Percentiles rank a stretch among this genome's conserved stretches.
Conservation (phyloP, 352 stramenopile genomes). For the Stramenopiles sp. region DNA sequence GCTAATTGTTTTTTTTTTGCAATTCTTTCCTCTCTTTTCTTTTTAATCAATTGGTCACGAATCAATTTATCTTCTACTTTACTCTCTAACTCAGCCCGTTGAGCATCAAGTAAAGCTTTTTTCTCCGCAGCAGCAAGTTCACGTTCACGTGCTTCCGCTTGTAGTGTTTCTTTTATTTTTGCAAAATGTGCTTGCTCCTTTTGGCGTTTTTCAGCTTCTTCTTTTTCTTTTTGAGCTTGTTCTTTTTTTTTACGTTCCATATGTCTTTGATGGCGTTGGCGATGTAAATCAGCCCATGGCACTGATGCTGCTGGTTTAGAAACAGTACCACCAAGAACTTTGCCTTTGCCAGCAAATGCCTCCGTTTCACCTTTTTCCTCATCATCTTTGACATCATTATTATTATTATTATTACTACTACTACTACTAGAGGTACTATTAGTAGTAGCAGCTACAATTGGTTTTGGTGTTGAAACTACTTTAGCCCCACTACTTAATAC, state of each 20-base stretch:
- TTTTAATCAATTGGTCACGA: not conserved
- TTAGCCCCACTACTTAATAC: not conserved
- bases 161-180: not conserved
- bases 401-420: not conserved
- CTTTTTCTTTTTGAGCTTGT: not conserved
- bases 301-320: not conserved
- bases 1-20: not conserved
- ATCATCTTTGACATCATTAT: not conserved
- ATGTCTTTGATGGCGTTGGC: not conserved
- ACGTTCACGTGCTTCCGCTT: not conserved
- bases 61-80: slow-evolving; percentile 4
- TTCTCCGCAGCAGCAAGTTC: not conserved
- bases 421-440: no score
- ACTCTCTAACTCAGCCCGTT: not conserved
- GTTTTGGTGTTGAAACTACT: not conserved
- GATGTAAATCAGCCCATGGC: slow-evolving; percentile 1
- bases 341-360: not conserved
- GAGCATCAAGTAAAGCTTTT: slow-evolving; percentile 6
- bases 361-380: not conserved
- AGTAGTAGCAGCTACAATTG: not conserved
- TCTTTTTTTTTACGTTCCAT: slow-evolving; percentile 2
- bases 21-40: not conserved
- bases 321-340: not conserved
- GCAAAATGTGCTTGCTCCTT: not conserved
- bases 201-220: not conserved